These are phyloP conservation scores for Theobroma cacao DNA, from an alignment of 345 rosid species.

Conservation along the genomic window DNA sequence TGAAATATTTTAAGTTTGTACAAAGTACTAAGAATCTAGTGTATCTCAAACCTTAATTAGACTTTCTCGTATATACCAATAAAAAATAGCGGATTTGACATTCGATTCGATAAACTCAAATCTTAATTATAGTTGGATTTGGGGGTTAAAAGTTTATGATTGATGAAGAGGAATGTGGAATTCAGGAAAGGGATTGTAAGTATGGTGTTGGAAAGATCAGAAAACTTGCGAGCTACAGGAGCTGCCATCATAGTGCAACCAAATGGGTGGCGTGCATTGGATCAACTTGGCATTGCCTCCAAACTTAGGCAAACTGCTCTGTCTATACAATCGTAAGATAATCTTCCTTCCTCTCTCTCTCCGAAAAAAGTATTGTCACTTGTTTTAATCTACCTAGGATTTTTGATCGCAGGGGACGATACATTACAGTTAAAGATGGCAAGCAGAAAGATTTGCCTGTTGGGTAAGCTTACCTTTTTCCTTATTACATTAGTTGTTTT, in stretches of 20 bases:
- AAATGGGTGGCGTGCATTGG: slow-evolving; percentile 68
- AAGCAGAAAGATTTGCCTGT: not conserved
- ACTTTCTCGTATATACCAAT: too few relatives aligned
- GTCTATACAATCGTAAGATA: slow-evolving; percentile 14
- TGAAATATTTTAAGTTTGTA: too few relatives aligned
- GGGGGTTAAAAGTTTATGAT: too few relatives aligned
- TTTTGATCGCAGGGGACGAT: not conserved
- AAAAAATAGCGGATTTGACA: too few relatives aligned
- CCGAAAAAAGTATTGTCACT: not conserved
- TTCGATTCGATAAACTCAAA: too few relatives aligned
- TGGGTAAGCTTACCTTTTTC: not conserved
- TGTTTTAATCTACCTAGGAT: not conserved
- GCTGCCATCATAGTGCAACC: slow-evolving; percentile 41
- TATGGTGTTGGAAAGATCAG: slow-evolving; percentile 52
- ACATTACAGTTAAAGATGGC: not conserved
- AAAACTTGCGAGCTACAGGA: slow-evolving; percentile 44
- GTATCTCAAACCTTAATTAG: too few relatives aligned
- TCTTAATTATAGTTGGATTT: too few relatives aligned
- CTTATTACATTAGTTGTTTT: too few relatives aligned
- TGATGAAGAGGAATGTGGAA: too few relatives aligned
- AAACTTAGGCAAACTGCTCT: slow-evolving; percentile 39
- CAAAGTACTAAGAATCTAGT: too few relatives aligned
- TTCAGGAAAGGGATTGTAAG: slow-evolving; percentile 59
- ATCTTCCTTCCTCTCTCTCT: not conserved
- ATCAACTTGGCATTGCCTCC: slow-evolving; percentile 49